Base-by-base conservation (phyloP, 2,329 filamentous ascomycete genomes). In the Stachybotrys chartarum region DNA sequence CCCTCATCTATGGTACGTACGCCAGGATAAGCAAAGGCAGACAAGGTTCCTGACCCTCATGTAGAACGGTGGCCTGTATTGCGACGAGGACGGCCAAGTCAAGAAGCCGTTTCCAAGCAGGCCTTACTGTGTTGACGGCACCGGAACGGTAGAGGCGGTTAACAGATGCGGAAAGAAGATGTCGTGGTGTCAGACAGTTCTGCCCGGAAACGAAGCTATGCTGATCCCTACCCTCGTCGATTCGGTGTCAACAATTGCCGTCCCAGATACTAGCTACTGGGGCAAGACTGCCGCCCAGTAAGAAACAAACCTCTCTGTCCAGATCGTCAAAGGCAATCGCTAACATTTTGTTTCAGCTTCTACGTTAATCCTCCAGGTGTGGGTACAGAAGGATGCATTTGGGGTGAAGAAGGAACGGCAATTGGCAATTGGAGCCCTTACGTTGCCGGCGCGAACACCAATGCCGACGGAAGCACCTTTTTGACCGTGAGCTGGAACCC, bases 191-290 rank as follows among this genome's bases (percentile, higher is more conserved):
- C 88, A 92, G 72, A 92, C 88, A 5, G 86, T 91, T 14, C 72
- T 91, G 58, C 88, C 88, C 17, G 88, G 88, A 52, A 87, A 90
- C 64, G 88, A 92, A 73, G 86, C 86, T 58, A 92, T 92, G 88
- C 76, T 91, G 61, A 91, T 91, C 63, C 87, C 88, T 16, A 92
- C 87, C n/a, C 70, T 84, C 59, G 84, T 91, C 50, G 65, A 76
- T 24, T 72, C 76, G 58, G 70, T 68, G 10, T 75, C 77, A n/a
- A 79, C 78, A 32, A 75, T 93, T 54, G 87, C 89, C 52, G 87
- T 92, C 42, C 89, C 89, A 8, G 85, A 78, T 55, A 72, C 78
- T 17, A 78, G 73, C 55, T 92, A 92, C 71, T 92, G 88, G 88
- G 82, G 78, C 61, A 71, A 73, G 49, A 91, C 88, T 12, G 82